Evolutionary conservation across 495 filamentous ascomycete genomes (phyloP), one percentile per base, ranked within the genome.

Genomic region (Penicillium lagena): DNA sequence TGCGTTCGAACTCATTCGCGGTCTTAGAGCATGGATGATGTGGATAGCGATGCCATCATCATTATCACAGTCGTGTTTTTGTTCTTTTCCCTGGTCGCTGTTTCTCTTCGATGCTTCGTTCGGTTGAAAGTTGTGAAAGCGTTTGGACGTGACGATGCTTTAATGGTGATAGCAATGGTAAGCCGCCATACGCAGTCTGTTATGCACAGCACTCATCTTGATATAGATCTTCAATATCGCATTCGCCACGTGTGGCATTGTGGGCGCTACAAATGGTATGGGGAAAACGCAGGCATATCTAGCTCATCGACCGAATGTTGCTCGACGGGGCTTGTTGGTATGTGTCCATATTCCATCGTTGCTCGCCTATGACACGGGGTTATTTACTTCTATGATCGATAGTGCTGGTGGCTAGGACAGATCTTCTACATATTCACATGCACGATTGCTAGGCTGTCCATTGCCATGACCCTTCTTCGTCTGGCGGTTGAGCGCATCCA

Each of bases 401-500:
- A 60, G 56, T 46, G 35, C 27, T 59, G 54, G 51, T 52, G 45
- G 46, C 44, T 70, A 0, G 56, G 60, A 7, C 60, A 68, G 43
- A 58, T 58, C 7, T 45, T 57, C 32, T 66, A 64, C 10, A 46
- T 65, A 10, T 54, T 63, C 47, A 51, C 60, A 8, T 55, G 49
- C 34, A 51, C 52, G 7, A 38, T 63, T 2, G 55, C 62, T 7
- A 65, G 63, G 35, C 42, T 58, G 3, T 66, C 68, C 6, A 70
- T 70, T 27, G 56, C 58, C 31, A 45, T 64, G 12, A 59, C 64
- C 7, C 61, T 69, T 10, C 59, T 72, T 30, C 59, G 68, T 12
- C 47, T 70, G 14, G 56, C 63, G 6, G 50, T 64, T 7, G 9
- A 36, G 1, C 34, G 29, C 2, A 9, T 44, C 7, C 60, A 68